phyloP scores from a whole-genome alignment of 768 basidiomycete species.

The Boletus barrowsii region DNA sequence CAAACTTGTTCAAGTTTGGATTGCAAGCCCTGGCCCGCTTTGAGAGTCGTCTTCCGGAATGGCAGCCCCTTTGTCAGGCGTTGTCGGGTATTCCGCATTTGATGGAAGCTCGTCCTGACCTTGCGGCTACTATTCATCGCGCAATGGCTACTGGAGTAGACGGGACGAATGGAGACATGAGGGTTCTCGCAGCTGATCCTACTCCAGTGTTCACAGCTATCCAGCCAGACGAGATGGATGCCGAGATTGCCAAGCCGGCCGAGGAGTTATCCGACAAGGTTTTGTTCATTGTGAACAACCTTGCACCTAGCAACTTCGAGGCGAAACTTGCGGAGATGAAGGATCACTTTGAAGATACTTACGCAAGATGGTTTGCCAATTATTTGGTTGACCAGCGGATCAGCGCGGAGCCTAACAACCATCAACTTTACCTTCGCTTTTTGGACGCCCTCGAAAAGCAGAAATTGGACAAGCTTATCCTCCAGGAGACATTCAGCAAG shows the following conservation, averaged over 20 bases:
- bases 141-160: constrained; percentile 58
- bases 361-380: constrained; percentile 95
- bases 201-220: constrained; percentile 73
- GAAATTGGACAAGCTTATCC: constrained; percentile 65
- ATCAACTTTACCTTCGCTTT: constrained; percentile 90
- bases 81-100: constrained; percentile 85
- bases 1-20: constrained; percentile 94
- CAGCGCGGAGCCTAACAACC: constrained; percentile 96
- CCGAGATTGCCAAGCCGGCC: constrained; percentile 63
- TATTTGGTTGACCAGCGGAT: constrained; percentile 96
- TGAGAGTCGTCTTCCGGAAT: constrained; percentile 83
- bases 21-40: constrained; percentile 87
- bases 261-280: constrained; percentile 92
- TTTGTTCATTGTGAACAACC: constrained; percentile 96
- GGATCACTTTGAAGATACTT: constrained; percentile 75
- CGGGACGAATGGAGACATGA: constrained; percentile 38
- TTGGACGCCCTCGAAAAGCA: constrained; percentile 77
- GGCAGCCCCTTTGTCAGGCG: constrained; percentile 89
- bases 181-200: constrained; percentile 40
- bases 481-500: constrained; percentile 94
- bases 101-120: constrained; percentile 79
- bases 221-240: constrained; percentile 64
- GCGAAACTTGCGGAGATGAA: constrained; percentile 83
- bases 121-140: constrained; percentile 67
- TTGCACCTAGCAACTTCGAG: constrained; percentile 92